Base-by-base conservation (phyloP, 2,329 filamentous ascomycete genomes). In the Fusarium chuoi region DNA sequence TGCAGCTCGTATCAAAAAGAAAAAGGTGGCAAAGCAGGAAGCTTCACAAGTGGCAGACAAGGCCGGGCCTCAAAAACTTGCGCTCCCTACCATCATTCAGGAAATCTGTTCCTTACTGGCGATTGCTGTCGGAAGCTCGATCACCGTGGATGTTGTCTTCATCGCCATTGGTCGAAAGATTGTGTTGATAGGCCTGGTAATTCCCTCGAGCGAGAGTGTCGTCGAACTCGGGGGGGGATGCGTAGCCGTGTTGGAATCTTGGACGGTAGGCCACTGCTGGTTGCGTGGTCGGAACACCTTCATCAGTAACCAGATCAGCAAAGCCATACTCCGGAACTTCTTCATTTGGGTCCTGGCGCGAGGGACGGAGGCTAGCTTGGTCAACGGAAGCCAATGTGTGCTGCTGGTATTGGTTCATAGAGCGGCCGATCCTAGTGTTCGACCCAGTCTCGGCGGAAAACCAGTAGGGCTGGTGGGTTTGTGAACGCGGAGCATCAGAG, bases 401-500 rank as follows among this genome's bases (percentile, higher is more conserved):
- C 45, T 70, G 64, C 45, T 57, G 54, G 42, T 44, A 49, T 57
- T 67, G 66, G 67, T 51, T 58, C 44, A 35, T 33, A 62, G 57
- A 60, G 67, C 57, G 66, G 45, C 66, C 62, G 66, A 65, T 59
- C 57, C 62, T 38, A 28, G 71, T 49, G 62, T 57, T 71, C 38
- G 62, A 49, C 36, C 44, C 58, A 57, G 66, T 44, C 44, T 68
- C 71, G n/a, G 41, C 51, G 42, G 62, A 18, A 57, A 64, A 54
- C 66, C 70, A 71, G 61, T 57, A 59, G 30, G 52, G 71, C 38
- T 74, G 54, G 38, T 66, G 62, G 42, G 18, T 58, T 60, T 68
- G 70, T 44, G 52, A 55, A 46, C 35, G 62, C 44, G 38, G 54
- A 46, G 55, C 22, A n/a, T 59, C 36, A 26, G 22, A 24, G 44